Evolutionary conservation across 805 yeast species (phyloP), one percentile per base, ranked within the genome.

Genomic region (Yamadazyma tumulicola): DNA sequence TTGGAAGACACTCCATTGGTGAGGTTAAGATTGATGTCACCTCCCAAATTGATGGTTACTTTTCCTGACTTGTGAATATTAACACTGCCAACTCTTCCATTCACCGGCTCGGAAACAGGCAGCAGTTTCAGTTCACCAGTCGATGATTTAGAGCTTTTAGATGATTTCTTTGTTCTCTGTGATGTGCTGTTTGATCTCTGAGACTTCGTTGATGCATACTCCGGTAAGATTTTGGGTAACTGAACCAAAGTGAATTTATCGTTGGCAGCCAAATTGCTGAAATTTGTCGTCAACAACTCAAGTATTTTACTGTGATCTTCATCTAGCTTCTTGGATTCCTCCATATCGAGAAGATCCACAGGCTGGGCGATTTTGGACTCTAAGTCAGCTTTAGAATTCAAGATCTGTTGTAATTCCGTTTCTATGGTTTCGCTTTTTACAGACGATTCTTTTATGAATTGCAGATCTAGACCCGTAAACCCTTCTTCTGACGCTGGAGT

Each of bases 21-120:
- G 15, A 88, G 78, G 37, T 82, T 86, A 29, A 67, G 46, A 70
- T 80, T 72, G 3, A 74, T 67, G 6, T 77, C 74, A 33, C 77
- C 74, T 10, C 95, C 96, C 24, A 91, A 62, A 40, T 77, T 73
- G 56, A 89, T 72, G 3, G 94, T 71, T 14, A 87, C 56, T 52
- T 75, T 85, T 3, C 97, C 97, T 1, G 96, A 85, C 49, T 80
- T 75, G 55, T 89, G 96, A 29, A 81, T 67, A 36, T 91, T 75
- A 21, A 91, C 51, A 7, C 74, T 68, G 5, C 97, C 97, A 24
- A 87, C 69, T 35, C 67, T 67, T 1, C 96, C 96, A n/a, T 11
- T 35, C 32, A 30, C 19, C n/a, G n/a, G n/a, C n/a, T n/a, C n/a
- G n/a, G n/a, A n/a, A 23, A 16, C 25, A n/a, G 31, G 15, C n/a